phyloP scores from a whole-genome alignment of 306 rosid genomes.

The cucumber (Cucumis sativus) region DNA sequence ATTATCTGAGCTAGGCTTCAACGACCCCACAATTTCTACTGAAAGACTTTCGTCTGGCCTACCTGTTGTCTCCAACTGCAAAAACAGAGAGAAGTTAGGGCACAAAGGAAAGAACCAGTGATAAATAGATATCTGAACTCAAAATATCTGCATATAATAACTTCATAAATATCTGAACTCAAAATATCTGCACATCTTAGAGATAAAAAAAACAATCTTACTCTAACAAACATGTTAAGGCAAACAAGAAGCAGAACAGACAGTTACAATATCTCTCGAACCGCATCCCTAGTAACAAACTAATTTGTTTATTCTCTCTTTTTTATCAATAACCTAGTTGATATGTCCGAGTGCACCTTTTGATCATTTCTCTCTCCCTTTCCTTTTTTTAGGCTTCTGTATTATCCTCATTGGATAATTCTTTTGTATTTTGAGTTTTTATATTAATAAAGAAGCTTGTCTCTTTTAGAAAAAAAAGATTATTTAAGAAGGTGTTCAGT shows the following conservation, averaged over 20 bases:
- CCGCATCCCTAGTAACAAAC: neutral
- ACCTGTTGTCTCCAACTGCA: slow-evolving; percentile 81
- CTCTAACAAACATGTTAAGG: neutral
- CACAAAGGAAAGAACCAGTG: neutral
- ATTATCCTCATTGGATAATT: no score
- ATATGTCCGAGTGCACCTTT: no score
- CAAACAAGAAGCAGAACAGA: neutral
- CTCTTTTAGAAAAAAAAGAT: no score
- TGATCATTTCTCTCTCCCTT: no score
- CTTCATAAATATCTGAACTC: neutral
- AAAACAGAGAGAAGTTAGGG: slow-evolving; percentile 9
- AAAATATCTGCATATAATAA: neutral
- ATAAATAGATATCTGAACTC: neutral
- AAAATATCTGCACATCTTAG: neutral
- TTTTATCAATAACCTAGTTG: no score
- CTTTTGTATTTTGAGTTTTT: no score
- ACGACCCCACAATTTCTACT: slow-evolving; percentile 57
- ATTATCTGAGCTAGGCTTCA: slow-evolving; percentile 46
- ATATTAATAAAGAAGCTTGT: no score
- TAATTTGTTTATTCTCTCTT: neutral
- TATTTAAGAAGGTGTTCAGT: neutral
- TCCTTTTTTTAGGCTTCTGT: no score
- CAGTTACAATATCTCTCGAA: neutral
- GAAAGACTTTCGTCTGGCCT: slow-evolving; percentile 86
- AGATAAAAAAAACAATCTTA: neutral